Evolutionary conservation across 1,284 basidiomycete species (phyloP).

Genomic region (Cystobasidium pallidum): DNA sequence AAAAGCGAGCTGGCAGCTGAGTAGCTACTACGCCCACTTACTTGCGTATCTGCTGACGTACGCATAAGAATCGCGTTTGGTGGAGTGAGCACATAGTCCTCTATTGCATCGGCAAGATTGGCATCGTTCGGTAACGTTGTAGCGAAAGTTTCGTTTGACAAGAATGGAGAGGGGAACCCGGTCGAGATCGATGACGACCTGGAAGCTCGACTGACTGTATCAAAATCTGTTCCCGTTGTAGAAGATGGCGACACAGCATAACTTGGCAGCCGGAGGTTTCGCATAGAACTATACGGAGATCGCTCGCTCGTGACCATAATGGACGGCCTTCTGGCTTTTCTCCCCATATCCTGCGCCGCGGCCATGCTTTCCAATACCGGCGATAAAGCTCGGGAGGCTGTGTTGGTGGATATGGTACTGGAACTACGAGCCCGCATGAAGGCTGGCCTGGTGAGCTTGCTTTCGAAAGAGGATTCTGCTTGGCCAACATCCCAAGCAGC

Average conservation of each 20-base stretch:
- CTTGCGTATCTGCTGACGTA: conserved; percentile 6
- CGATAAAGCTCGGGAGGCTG: background rate
- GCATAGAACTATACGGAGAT: background rate
- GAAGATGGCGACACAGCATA: background rate
- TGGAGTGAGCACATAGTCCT: conserved; percentile 18
- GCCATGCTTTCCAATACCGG: background rate
- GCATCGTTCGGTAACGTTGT: background rate
- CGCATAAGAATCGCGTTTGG: background rate
- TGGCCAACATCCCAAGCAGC: background rate
- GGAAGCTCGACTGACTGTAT: background rate
- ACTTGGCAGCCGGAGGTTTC: background rate
- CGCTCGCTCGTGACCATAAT: conserved; percentile 26
- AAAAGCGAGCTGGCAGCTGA: conserved; percentile 15
- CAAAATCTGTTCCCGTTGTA: background rate
- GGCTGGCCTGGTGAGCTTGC: background rate
- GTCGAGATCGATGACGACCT: conserved; percentile 4
- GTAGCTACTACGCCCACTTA: conserved; percentile 8
- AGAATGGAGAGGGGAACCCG: background rate
- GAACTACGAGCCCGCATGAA: background rate
- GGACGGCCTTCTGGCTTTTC: conserved; percentile 7
- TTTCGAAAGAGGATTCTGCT: background rate
- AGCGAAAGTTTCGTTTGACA: background rate
- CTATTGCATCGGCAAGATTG: conserved; percentile 21
- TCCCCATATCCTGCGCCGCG: background rate
- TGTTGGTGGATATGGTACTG: conserved; percentile 10